Evolutionary conservation across 371 early-diverging fungal species (phyloP).

Genomic region (Actinomucor elegans): DNA sequence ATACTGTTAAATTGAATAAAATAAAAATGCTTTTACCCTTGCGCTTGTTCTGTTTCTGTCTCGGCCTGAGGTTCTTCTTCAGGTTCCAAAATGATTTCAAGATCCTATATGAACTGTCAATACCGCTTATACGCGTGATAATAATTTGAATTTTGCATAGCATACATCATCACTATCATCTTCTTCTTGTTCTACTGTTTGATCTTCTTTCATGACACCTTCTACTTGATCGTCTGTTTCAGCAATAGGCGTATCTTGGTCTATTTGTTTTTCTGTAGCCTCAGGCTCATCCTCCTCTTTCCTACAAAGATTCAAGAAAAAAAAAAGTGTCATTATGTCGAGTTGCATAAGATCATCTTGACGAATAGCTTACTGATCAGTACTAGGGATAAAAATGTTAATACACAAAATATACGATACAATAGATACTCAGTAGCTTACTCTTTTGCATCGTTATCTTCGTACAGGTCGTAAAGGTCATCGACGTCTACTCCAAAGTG

Average conservation of each 20-base stretch:
- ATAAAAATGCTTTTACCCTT: constrained; percentile 7
- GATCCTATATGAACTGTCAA: constrained; percentile 42
- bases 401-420: too few relatives aligned
- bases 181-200: too few relatives aligned
- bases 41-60: constrained; percentile 12
- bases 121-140: background rate
- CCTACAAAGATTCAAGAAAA: too few relatives aligned
- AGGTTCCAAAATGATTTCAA: constrained; percentile 67
- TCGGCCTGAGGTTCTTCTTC: constrained; percentile 37
- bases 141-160: too few relatives aligned
- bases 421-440: too few relatives aligned
- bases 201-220: constrained; percentile 26
- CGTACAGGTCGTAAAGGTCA: constrained; percentile 25
- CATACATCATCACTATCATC: constrained; percentile 56
- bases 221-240: constrained; percentile 26
- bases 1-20: background rate
- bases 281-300: constrained; percentile 17
- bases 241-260: background rate
- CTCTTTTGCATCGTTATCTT: constrained; percentile 23
- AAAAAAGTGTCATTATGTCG: background rate
- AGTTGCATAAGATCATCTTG: background rate
- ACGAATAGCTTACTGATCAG: constrained; percentile 14
- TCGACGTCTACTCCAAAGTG: constrained; percentile 8
- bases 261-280: constrained; percentile 6
- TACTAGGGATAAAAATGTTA: constrained; percentile 1